Base-by-base conservation (phyloP, 2,329 filamentous ascomycete species). In the Penicillium sp. region DNA sequence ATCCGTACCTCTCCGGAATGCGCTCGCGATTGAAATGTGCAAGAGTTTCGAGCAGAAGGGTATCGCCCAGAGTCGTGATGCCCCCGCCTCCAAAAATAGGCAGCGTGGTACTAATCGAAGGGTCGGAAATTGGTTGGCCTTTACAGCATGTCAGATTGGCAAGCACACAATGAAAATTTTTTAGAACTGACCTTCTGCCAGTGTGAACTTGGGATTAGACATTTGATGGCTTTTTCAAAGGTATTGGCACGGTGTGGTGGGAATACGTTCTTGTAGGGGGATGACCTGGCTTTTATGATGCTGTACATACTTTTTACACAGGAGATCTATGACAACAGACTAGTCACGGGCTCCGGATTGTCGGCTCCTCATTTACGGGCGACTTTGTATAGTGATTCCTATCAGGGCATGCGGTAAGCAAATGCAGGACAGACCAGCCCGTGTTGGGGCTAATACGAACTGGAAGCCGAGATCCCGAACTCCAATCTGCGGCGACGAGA, bases 21-120 rank as follows among this genome's bases (percentile, higher is more conserved):
- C 84, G 72, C 67, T 86, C 83, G 6, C 82, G 76, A 52, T 81
- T 78, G 61, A 86, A 86, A 62, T 85, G 83, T 2, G 83, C 78
- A 0, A 86, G 69, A 0, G 81, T 78, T 56, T 85, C 82, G 52
- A 86, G 79, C n/a, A 86, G 64, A 47, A 84, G 81, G n/a, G 81
- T 83, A 60, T 85, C 81, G 54, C 81, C 76, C 0, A 85, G 70
- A 2, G 79, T 68, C 2, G 74, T 70, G 4, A 81, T 68, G 8
- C 77, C 76, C 16, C 67, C 62, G 18, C 66, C 66, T 8, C 60
- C 58, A 12, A 57, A 49, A 41, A 59, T 63, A 16, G 66, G 65
- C 15, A 68, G 47, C 1, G 64, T 58, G 39, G 54, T 56, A 39
- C 60, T 57, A 45, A 65, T 45, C 4, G 61, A 56, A 24, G 64